Evolutionary conservation across 2,329 filamentous ascomycete species (phyloP), one percentile per base, ranked within the genome.

Genomic region (Mycosphaerella sp.): DNA sequence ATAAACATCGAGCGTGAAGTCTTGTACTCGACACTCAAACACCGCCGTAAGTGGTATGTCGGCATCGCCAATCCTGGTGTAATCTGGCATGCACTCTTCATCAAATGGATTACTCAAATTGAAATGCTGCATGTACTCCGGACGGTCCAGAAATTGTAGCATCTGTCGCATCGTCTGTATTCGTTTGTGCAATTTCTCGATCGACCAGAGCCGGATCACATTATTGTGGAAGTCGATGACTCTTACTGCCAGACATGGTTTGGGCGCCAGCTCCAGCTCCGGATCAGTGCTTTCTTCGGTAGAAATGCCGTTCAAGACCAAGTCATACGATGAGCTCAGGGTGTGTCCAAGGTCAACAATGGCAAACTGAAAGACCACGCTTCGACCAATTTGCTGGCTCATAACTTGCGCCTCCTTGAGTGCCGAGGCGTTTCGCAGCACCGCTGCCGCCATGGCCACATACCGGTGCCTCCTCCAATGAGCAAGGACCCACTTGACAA

Each of bases 351-450:
- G 75, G 62, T 96, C 91, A 28, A 97, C 82, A 50, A 96, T 84
- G 10, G 88, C 86, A 66, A 97, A 98, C 68, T 98, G 93, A 67
- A 98, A 97, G 16, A 91, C 85, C 7, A 96, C 87, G 58, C 83
- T 83, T 68, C 96, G 93, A 60, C 93, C 87, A 73, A 98, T 86
- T 63, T 95, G 88, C 62, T 95, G 91, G 72, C 90, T 95, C 88
- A 98, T 93, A 54, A 98, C 85, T 66, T 98, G 93, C 1, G 93
- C 93, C 70, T 98, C 93, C 68, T 98, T 98, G 52, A 98, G 71
- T 25, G 84, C 81, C 6, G 87, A 83, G 2, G 91, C 91, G 66
- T 95, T 85, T 65, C 95, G 89, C 41, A 98, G 75, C 25, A 97
- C 84, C 1, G 85, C 82, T 68, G 97, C 93, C 2, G 91, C 90